A percentile compares a stretch with the other conserved stretches of the same genome.
Evolutionary conservation across 116 monocot species (phyloP).

Genomic region (Iris pallida): DNA sequence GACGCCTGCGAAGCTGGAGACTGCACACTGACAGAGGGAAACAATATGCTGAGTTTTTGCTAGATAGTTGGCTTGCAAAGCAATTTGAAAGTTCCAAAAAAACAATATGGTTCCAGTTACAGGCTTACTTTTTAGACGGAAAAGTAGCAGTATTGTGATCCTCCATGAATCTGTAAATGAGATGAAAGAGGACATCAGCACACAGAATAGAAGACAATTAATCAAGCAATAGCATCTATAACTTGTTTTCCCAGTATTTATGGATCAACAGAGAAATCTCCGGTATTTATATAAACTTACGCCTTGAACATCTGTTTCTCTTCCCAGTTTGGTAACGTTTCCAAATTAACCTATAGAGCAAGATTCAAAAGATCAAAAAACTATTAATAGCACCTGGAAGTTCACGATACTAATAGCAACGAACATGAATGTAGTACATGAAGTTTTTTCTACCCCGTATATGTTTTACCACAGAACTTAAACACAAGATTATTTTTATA

Average conservation of each 20-base stretch:
- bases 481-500: too few relatives aligned
- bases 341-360: constrained; percentile 74
- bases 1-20: too few relatives aligned
- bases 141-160: constrained; percentile 99
- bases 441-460: background rate
- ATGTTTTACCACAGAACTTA: too few relatives aligned
- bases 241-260: background rate
- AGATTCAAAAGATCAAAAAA: constrained; percentile 7
- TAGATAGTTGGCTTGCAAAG: background rate
- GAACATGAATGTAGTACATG: background rate
- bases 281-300: constrained; percentile 43
- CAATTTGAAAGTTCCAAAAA: background rate
- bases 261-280: background rate
- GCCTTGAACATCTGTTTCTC: constrained; percentile 99
- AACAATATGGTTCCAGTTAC: background rate
- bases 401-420: background rate
- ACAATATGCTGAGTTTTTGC: background rate
- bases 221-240: background rate
- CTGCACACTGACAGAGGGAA: too few relatives aligned
- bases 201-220: background rate
- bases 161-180: constrained; percentile 79
- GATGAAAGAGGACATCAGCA: constrained; percentile 2
- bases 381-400: background rate
- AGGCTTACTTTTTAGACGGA: constrained; percentile 90
- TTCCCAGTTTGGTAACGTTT: constrained; percentile 92